Base-by-base conservation (phyloP, 1,284 basidiomycete genomes). In the Grifola frondosa region DNA sequence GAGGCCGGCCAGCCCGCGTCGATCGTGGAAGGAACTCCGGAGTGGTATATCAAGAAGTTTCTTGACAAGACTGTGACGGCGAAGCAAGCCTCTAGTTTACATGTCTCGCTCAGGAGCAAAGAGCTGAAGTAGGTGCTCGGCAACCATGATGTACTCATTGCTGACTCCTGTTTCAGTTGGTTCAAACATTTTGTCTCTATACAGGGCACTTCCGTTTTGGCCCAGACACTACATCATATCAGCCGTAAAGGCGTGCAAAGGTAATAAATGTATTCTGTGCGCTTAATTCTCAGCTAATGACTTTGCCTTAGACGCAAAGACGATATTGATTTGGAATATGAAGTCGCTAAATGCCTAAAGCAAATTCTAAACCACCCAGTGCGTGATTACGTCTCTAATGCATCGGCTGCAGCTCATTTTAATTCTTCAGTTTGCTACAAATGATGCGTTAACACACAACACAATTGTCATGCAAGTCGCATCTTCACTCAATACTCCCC, bases 21-120 rank as follows among this genome's bases (percentile, higher is more conserved):
- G 20, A 73, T 76, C 31, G 66, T 77, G 15, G 79, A 81, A 46
- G 81, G 84, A 48, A 79, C 84, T 15, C 90, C 90, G 2, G 85
- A 92, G 62, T 93, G 84, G 86, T 97, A 92, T 61, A 84, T 96
- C 55, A 82, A 85, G 65, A 91, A 86, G 64, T 93, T 97, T 62
- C 74, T 96, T 64, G 89, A 94, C 60, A 81, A 82, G 49, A 87
- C 89, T 5, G 85, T 95, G 36, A 93, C 85, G 2, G 68, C 81
- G 22, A 91, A 90, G 65, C 84, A 92, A 53, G 90, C 90, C 11
- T 75, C 78, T 22, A 81, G 85, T 44, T 69, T 97, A 33, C 76
- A 77, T 38, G 91, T 96, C 3, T 93, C 85, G 6, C 65, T 98
- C 46, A 78, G 95, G 36, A 88, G 89, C 30, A 83, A 86, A 56